Evolutionary conservation across 371 early-diverging fungal genomes (phyloP).

Genomic region (Mortierella sp.): DNA sequence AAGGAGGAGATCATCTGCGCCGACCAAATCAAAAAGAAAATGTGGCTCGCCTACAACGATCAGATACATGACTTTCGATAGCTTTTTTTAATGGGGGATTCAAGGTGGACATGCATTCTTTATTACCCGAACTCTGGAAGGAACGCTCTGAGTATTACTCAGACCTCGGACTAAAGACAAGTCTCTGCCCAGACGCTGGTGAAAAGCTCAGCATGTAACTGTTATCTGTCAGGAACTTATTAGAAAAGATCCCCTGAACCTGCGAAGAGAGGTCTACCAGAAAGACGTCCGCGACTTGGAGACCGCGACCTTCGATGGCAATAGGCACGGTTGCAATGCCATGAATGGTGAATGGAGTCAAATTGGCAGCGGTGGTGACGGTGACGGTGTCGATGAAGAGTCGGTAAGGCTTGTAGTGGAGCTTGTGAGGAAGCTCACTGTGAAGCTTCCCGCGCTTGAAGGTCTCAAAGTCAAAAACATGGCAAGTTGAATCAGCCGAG

Average conservation of each 20-base stretch:
- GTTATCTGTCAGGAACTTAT: not conserved
- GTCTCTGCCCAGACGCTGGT: not conserved
- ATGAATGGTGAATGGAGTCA: not conserved
- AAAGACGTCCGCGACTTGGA: not conserved
- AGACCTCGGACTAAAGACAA: no score
- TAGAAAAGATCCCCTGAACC: not conserved
- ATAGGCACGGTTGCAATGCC: not conserved
- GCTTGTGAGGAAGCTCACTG: conserved; percentile 4
- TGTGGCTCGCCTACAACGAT: no score
- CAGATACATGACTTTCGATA: no score
- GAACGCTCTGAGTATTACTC: no score
- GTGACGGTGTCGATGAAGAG: not conserved
- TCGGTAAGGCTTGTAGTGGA: conserved; percentile 2
- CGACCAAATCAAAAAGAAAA: no score
- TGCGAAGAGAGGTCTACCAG: not conserved
- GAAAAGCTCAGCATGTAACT: not conserved
- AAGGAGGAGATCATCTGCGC: no score
- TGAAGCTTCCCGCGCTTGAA: conserved; percentile 21
- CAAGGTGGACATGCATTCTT: no score
- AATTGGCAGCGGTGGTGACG: not conserved
- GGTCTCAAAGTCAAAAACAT: conserved; percentile 7
- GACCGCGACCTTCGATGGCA: not conserved
- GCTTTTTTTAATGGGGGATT: no score
- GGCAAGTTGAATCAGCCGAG: not conserved
- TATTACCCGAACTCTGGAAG: no score